A percentile compares a stretch with the other conserved stretches of the same genome.
These are phyloP conservation scores for Flaveria bidentis DNA, from an alignment of 129 eudicot genomes.

Conservation along the genomic window DNA sequence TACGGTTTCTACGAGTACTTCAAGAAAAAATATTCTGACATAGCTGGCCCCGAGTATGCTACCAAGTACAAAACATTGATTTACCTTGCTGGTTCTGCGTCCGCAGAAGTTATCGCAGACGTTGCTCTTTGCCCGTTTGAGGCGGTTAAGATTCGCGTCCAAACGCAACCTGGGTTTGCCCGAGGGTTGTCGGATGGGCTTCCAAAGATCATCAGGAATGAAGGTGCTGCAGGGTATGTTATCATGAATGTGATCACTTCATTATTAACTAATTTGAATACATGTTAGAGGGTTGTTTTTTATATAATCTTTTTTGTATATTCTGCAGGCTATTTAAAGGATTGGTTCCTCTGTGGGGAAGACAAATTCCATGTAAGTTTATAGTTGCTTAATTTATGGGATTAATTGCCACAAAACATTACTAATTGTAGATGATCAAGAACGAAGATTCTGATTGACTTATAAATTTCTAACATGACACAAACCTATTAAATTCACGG, in stretches of 20 bases:
- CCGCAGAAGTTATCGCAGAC: constrained; percentile 79
- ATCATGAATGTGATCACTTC: constrained; percentile 34
- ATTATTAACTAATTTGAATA: neutral
- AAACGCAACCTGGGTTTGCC: constrained; percentile 90
- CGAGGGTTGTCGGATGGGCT: constrained; percentile 73
- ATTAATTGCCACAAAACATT: neutral
- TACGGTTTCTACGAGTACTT: constrained; percentile 80
- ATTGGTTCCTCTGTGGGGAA: constrained; percentile 83
- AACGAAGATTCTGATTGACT: no score
- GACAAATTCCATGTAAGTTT: constrained; percentile 89
- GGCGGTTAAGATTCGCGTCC: constrained; percentile 95
- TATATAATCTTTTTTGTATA: neutral
- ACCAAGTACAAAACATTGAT: constrained; percentile 82
- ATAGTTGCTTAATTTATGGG: neutral
- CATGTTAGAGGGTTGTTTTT: neutral
- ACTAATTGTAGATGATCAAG: no score
- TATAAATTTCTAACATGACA: no score
- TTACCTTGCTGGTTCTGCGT: constrained; percentile 88
- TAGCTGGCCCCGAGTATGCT: constrained; percentile 84
- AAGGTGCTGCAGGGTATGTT: constrained; percentile 68
- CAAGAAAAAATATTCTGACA: constrained; percentile 79
- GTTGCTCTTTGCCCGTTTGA: constrained; percentile 89
- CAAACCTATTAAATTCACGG: no score
- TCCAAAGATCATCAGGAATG: constrained; percentile 72
- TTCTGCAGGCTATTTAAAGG: constrained; percentile 74